Conservation (phyloP, 306 rosid species). For the Castanea sativa region DNA sequence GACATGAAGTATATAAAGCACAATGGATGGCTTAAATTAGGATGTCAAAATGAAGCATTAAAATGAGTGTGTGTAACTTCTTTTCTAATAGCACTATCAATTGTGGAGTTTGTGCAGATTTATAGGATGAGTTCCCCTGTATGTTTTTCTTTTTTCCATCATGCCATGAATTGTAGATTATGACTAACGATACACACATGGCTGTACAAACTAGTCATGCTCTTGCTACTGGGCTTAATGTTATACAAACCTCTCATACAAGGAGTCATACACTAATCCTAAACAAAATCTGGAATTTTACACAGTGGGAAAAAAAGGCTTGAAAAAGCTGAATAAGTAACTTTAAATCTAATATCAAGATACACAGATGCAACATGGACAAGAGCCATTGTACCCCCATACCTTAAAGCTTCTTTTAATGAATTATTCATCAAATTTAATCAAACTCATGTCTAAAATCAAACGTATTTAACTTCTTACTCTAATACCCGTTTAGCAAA, state of each 20-base stretch:
- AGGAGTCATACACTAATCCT: too few species aligned
- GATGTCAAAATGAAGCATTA: not conserved
- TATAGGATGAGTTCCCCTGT: not conserved
- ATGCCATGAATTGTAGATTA: not conserved
- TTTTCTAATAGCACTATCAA: not conserved
- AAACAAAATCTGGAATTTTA: too few species aligned
- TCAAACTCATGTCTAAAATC: too few species aligned
- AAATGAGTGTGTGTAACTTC: not conserved
- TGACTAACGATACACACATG: constrained; percentile 12
- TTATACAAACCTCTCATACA: constrained; percentile 73
- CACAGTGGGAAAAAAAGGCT: too few species aligned
- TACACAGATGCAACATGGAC: too few species aligned
- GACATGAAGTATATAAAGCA: not conserved
- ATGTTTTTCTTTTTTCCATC: constrained; percentile 4
- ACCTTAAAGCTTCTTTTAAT: too few species aligned
- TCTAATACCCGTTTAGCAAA: too few species aligned
- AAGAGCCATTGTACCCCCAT: too few species aligned
- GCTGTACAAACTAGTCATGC: constrained; percentile 63
- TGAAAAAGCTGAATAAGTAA: too few species aligned
- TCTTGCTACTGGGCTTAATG: constrained; percentile 74
- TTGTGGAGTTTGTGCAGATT: not conserved
- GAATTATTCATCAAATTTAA: too few species aligned
- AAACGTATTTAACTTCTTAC: too few species aligned
- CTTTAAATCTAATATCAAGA: too few species aligned
- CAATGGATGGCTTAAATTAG: not conserved